Evolutionary conservation across 305 asterid genomes (phyloP), one percentile per base, ranked within the genome.

Genomic region (Salvia sclarea): DNA sequence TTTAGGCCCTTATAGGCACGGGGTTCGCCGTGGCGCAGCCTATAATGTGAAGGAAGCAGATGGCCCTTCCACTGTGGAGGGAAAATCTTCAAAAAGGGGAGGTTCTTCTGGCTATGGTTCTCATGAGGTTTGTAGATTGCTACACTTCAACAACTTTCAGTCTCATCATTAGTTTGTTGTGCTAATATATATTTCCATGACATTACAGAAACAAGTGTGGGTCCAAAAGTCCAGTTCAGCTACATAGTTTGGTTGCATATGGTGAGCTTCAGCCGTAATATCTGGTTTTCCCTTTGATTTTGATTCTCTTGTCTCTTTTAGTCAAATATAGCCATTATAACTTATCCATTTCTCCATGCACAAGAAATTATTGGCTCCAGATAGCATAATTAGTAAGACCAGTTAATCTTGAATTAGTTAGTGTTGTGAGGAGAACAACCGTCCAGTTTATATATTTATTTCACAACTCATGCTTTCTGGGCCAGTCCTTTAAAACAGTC

Each of bases 181-280:
- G 62, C 75, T 75, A 78, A 45, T 71, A 20, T 53, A 28, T 40
- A 52, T 54, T 61, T 45, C 52, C 38, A 64, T 63, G 11, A 71
- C 68, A 45, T 76, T 79, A 71, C 95, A 87, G 95, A 87, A 87
- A 74, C 91, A 83, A 78, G 87, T 85, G 74, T 87, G 95, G 95
- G 89, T 87, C 78, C 95, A 87, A 77, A 87, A 87, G 87, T 87
- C 95, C 48, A 73, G 85, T 74, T 80, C 95, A 38, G 91, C 86
- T 47, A 78, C 91, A 64, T 85, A 83, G 80, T 71, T 71, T 64
- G 74, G 75, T 71, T 71, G 77, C 68, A 47, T 57, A 71, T 60
- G 83, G 90, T 84, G 73, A 76, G 84, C 65, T 66, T 69, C 58
- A 30, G 47, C 63, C 35, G 14, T 7, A 52, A 10, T n/a, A 54